Base-by-base conservation (phyloP, 2,329 filamentous ascomycete species). In the Taxawa tesnikishii region DNA sequence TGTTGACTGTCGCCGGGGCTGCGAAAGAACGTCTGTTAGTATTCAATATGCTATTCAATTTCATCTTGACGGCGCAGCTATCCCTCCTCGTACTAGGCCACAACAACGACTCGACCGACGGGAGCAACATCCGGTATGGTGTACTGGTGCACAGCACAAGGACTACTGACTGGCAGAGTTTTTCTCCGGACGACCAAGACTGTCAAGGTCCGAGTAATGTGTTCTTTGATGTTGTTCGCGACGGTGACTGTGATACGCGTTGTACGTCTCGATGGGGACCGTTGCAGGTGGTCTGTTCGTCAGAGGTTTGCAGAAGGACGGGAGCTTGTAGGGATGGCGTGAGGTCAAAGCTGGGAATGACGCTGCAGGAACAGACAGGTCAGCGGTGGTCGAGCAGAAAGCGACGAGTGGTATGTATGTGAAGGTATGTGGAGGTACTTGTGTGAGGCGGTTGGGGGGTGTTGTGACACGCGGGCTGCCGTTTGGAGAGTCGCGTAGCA, bases 31-130 rank as follows among this genome's bases (percentile, higher is more conserved):
- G 45, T 34, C 46, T 45, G 49, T 55, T 54, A 55, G 52, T 54
- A 48, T 53, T 53, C 41, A 54, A 40, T 37, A 54, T 42, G 34
- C 43, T 51, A 34, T 51, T 45, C 33, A 54, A 46, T 38, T 54
- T 48, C 51, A 54, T 54, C 36, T 47, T 46, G 40, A 43, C 44
- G 30, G 48, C 45, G 34, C 48, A 41, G 45, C 49, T 53, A 40
- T 54, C 51, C 47, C 51, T 51, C 43, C 50, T 49, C 44, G 49
- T 53, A 38, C 42, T 41, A 33, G 38, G 36, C 38, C 38, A 41
- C 33, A 38, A 24, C 32, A 41, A 28, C 24, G 38, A 41, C 24
- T 41, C 38, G 28, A 41, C 37, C 28, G 36, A 34, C 36, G 38
- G 38, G 36, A 41, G 38, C 36, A 41, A 38, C 38, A 41, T 41